Percentiles rank a stretch among this genome's conserved stretches.
phyloP scores from a whole-genome alignment of 2,329 filamentous ascomycete genomes.

The Peltaster fructicola region DNA sequence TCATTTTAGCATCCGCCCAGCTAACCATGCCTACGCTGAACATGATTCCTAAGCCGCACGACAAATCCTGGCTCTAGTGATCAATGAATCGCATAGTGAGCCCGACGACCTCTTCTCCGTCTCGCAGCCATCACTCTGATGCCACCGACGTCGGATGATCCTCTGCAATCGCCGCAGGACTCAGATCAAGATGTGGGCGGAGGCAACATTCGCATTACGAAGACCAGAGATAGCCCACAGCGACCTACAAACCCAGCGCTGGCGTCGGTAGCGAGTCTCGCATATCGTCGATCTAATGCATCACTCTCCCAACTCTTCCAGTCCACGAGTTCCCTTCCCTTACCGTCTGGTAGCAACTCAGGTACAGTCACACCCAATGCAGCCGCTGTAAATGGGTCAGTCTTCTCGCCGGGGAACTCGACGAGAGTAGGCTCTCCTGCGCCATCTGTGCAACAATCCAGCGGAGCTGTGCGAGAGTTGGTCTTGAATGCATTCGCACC shows the following conservation, averaged over 20 bases:
- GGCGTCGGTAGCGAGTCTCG: conserved; percentile 40
- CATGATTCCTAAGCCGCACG: too few species aligned
- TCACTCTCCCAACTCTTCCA: conserved; percentile 36
- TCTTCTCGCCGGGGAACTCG: conserved; percentile 24
- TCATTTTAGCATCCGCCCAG: too few species aligned
- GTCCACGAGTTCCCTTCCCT: conserved; percentile 28
- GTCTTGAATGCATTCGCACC: conserved; percentile 78
- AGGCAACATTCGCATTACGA: conserved; percentile 42
- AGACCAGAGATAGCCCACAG: conserved; percentile 31
- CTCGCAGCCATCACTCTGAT: conserved; percentile 28
- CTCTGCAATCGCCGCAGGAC: conserved; percentile 50
- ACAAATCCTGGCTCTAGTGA: too few species aligned
- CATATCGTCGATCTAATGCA: conserved; percentile 35
- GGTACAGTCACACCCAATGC: conserved; percentile 25
- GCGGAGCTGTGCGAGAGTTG: conserved; percentile 33
- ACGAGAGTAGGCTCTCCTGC: conserved; percentile 20
- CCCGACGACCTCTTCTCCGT: too few species aligned
- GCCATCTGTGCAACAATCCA: conserved; percentile 23
- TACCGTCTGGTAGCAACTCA: conserved; percentile 19
- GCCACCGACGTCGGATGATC: conserved; percentile 48
- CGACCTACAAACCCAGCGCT: conserved; percentile 32
- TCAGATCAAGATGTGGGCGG: conserved; percentile 51
- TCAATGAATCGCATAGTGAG: too few species aligned
- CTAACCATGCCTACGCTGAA: too few species aligned
- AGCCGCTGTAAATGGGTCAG: conserved; percentile 20